Evolutionary conservation across 768 basidiomycete genomes (phyloP).

Genomic region (Pleurotus pulmonarius): DNA sequence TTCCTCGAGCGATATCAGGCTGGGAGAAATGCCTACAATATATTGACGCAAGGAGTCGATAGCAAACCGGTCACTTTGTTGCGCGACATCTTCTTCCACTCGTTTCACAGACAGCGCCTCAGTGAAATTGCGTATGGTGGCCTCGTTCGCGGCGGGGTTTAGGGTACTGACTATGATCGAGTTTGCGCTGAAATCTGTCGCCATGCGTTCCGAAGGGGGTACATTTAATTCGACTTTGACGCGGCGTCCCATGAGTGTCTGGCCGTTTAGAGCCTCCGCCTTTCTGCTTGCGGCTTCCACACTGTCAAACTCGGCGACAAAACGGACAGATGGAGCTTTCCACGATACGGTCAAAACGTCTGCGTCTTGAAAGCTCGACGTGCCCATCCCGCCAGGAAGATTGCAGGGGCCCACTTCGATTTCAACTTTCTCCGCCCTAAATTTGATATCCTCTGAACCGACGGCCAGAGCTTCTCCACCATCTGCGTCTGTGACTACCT

Average conservation of each 20-base stretch:
- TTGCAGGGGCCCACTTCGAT: constrained; percentile 40
- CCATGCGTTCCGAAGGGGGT: constrained; percentile 26
- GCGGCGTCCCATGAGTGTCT: constrained; percentile 33
- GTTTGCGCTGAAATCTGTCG: constrained; percentile 21
- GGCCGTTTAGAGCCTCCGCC: constrained; percentile 32
- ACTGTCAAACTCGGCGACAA: constrained; percentile 39
- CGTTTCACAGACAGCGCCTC: constrained; percentile 22
- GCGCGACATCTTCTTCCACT: constrained; percentile 12
- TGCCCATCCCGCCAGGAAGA: constrained; percentile 38
- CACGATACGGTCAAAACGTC: constrained; percentile 49
- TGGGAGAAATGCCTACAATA: constrained; percentile 6
- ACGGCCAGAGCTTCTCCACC: constrained; percentile 35
- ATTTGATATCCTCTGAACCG: constrained; percentile 46
- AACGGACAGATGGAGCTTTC: constrained; percentile 41
- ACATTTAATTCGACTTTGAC: constrained; percentile 41
- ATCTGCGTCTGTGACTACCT: constrained; percentile 38
- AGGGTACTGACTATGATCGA: constrained; percentile 43
- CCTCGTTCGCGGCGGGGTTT: constrained; percentile 21
- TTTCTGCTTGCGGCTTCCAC: constrained; percentile 28
- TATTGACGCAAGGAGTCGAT: constrained; percentile 17
- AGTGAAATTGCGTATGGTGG: constrained; percentile 24
- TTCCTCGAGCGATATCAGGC: constrained; percentile 22
- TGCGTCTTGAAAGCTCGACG: constrained; percentile 22
- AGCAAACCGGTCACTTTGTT: constrained; percentile 18
- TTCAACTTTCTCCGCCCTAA: constrained; percentile 35